Percentiles rank a stretch among this genome's conserved stretches.
These are phyloP conservation scores for Yarrowia alimentaria DNA, from an alignment of 805 yeast species.

Conservation along the genomic window DNA sequence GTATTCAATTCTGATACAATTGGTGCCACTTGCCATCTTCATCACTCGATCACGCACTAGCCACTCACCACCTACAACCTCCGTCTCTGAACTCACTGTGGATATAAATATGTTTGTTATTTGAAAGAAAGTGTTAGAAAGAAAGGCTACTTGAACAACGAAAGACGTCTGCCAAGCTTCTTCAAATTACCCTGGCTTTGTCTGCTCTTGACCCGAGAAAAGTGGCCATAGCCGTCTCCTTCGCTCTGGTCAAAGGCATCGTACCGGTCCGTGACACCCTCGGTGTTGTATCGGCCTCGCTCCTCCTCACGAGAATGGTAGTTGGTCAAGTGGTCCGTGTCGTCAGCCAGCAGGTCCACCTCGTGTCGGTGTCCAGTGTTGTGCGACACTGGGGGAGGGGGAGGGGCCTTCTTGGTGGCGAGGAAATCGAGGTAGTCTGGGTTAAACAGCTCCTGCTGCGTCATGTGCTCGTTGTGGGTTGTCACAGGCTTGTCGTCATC, in stretches of 20 bases:
- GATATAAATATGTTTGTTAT: constrained; percentile 1
- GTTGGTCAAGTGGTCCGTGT: constrained; percentile 1
- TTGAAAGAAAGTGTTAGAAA: no score
- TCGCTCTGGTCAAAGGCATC: constrained; percentile 15
- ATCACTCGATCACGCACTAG: no score
- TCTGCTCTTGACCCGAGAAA: constrained; percentile 1
- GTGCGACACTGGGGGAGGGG: constrained; percentile 7
- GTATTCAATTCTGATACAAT: no score
- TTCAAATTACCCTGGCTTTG: constrained; percentile 10
- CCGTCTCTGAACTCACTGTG: no score
- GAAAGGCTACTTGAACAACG: neutral
- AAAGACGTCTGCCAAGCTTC: constrained; percentile 3
- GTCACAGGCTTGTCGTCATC: constrained; percentile 10
- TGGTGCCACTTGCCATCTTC: no score
- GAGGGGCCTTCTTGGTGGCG: constrained; percentile 20
- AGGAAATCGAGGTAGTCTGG: constrained; percentile 6
- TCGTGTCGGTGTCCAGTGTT: neutral
- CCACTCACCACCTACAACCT: no score
- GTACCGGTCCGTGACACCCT: constrained; percentile 15
- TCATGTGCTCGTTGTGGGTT: constrained; percentile 7
- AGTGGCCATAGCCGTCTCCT: constrained; percentile 11
- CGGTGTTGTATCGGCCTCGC: constrained; percentile 4
- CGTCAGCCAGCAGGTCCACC: neutral
- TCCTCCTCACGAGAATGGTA: constrained; percentile 11
- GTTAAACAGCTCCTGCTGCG: constrained; percentile 22